Evolutionary conservation across 768 basidiomycete species (phyloP), one percentile per base, ranked within the genome.

Genomic region (Flagelloscypha sp.): DNA sequence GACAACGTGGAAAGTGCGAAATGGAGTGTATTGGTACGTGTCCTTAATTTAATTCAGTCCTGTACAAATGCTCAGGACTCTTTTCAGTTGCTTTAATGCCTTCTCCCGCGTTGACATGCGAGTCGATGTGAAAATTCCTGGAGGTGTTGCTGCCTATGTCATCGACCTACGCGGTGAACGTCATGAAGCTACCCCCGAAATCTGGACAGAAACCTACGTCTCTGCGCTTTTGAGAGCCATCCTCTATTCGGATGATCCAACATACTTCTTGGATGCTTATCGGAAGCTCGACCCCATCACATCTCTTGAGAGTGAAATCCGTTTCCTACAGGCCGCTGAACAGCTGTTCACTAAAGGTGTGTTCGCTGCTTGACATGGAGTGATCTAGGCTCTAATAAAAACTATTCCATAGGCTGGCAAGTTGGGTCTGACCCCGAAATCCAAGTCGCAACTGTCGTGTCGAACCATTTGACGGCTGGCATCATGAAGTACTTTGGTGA

Each of bases 361-460:
- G 58, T 50, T 30, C 20, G 29, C 10, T 23, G 31, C 7, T 21
- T 38, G 8, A 28, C 23, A 4, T 21, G 27, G 11, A 8, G 23
- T 20, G 37, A 24, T 40, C 8, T 36, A 33, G 4, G 5, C 11
- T 7, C n/a, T n/a, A 7, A 20, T 21, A 9, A n/a, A n/a, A n/a
- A n/a, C 24, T 33, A n/a, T 21, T 25, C 6, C 21, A 7, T 45
- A 93, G 92, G 94, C 22, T 98, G 95, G 95, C 93, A 95, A 53
- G 85, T 98, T 6, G 95, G 94, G 2, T 95, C 92, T 0, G 95
- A 98, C 45, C 95, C 95, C 0, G 95, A 99, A 58, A 94, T 98
- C 16, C 95, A 99, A 54, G 94, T 99, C 10, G 95, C 95, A 1
- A 94, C 92, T 3, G 70, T 90, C 19, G 89, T 95, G 4, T 93